Evolutionary conservation across 306 rosid genomes (phyloP), one percentile per base, ranked within the genome.

Genomic region (Sesbania bispinosa): DNA sequence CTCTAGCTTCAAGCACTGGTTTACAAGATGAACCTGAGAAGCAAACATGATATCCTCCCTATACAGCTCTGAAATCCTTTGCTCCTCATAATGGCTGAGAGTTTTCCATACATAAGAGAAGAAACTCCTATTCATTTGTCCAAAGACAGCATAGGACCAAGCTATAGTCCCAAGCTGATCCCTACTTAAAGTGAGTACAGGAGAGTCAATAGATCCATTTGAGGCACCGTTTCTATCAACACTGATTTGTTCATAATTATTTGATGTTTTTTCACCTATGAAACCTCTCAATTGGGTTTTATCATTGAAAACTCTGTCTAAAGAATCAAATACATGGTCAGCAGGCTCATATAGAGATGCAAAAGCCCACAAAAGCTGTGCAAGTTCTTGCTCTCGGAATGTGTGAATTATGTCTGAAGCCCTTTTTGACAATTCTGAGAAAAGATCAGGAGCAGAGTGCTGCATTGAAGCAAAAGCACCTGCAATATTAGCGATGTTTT

Each of bases 391-490:
- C 77, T 85, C 98, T 69, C 71, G 92, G 76, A 94, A 89, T 13
- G 96, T 86, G 60, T 83, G 87, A 74, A 87, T 84, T 72, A 90
- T 80, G 41, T 78, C 70, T 5, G 95, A 82, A 33, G 96, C 97
- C 80, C 85, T 86, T 68, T 57, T 83, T 1, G 88, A 81, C 79
- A 94, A 79, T 75, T 82, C 85, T 1, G 77, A 57, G 62, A 94
- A 94, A 61, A 94, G 98, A 58, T 81, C 89, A 35, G 95, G 74
- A 62, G 95, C 90, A 53, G 97, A 89, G 63, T 90, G 98, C 80
- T 83, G 89, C 98, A 90, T 94, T 45, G 92, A 85, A 67, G 98
- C 98, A 74, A 94, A 94, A 73, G 97, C 94, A 77, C 97, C 96
- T 0, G 92, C 92, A 73, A 86, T 69, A 77, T 90, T 94, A 47